phyloP scores from a whole-genome alignment of 257 asterid species.

The Petrea volubilis region DNA sequence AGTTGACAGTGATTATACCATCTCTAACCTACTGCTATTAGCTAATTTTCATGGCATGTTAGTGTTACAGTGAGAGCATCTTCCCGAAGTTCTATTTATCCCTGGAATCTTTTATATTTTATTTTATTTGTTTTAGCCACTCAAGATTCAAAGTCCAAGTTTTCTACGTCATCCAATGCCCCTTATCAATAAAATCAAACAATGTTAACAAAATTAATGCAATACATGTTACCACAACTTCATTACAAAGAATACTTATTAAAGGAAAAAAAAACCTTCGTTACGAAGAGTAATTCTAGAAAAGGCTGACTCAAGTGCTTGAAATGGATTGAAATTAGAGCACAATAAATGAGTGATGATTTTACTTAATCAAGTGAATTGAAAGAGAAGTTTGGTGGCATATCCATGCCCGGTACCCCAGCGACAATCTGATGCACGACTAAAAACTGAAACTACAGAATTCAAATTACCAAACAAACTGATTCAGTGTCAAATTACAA shows the following conservation, averaged over 20 bases:
- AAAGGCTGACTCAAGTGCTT: background rate
- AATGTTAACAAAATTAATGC: too few species aligned
- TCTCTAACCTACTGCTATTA: background rate
- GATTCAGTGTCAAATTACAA: conserved; percentile 1
- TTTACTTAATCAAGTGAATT: background rate
- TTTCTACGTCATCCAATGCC: background rate
- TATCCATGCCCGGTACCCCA: too few species aligned
- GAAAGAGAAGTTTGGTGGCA: too few species aligned
- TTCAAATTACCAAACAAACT: conserved; percentile 8
- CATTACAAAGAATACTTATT: too few species aligned
- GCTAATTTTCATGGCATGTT: background rate
- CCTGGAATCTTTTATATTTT: background rate
- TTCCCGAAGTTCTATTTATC: background rate
- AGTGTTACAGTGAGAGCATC: background rate
- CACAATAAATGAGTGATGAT: background rate
- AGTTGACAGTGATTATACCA: too few species aligned
- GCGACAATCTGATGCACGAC: background rate
- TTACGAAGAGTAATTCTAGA: background rate
- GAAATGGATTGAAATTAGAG: too few species aligned
- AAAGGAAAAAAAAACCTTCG: too few species aligned
- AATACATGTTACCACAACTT: background rate
- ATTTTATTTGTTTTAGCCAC: too few species aligned
- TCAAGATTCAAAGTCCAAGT: background rate
- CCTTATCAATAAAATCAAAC: background rate
- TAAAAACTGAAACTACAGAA: background rate